These are phyloP conservation scores for Polyporus arcularius DNA, from an alignment of 768 basidiomycete species.

Conservation along the genomic window DNA sequence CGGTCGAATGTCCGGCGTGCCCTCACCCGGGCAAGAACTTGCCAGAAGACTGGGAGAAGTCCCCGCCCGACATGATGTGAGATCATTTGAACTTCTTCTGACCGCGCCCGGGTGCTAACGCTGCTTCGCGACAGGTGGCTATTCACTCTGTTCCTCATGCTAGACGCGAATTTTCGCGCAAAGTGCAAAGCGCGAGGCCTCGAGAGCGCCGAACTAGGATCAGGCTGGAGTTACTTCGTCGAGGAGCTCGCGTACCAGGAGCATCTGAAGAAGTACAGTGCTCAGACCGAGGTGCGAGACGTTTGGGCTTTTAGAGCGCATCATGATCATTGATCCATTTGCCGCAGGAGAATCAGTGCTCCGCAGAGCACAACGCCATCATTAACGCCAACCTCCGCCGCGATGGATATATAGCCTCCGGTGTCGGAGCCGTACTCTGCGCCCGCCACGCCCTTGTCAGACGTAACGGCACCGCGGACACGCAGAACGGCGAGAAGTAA, in stretches of 20 bases:
- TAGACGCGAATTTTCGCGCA: conserved; percentile 32
- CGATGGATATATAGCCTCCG: conserved; percentile 15
- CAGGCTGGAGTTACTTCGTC: conserved; percentile 31
- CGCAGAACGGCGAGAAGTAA: conserved; percentile 28
- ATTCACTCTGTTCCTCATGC: conserved; percentile 27
- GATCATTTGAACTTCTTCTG: too few relatives aligned
- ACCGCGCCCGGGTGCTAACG: too few relatives aligned
- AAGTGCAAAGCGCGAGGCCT: conserved; percentile 20
- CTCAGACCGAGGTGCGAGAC: conserved; percentile 27
- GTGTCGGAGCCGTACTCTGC: conserved; percentile 21
- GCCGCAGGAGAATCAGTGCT: neutral
- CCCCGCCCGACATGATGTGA: too few relatives aligned
- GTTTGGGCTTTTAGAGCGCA: too few relatives aligned
- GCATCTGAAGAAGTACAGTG: conserved; percentile 15
- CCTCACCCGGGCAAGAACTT: conserved; percentile 24
- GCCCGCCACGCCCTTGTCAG: conserved; percentile 25
- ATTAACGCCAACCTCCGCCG: neutral
- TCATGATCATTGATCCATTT: neutral
- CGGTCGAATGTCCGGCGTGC: conserved; percentile 26
- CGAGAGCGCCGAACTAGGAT: conserved; percentile 1
- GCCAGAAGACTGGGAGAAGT: conserved; percentile 22
- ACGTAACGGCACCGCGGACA: conserved; percentile 23
- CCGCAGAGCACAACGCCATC: conserved; percentile 15
- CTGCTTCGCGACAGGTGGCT: conserved; percentile 24
- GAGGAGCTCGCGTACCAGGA: conserved; percentile 19